Evolutionary conservation across 192 early-diverging fungal genomes (phyloP).

Genomic region (Podila horticola): DNA sequence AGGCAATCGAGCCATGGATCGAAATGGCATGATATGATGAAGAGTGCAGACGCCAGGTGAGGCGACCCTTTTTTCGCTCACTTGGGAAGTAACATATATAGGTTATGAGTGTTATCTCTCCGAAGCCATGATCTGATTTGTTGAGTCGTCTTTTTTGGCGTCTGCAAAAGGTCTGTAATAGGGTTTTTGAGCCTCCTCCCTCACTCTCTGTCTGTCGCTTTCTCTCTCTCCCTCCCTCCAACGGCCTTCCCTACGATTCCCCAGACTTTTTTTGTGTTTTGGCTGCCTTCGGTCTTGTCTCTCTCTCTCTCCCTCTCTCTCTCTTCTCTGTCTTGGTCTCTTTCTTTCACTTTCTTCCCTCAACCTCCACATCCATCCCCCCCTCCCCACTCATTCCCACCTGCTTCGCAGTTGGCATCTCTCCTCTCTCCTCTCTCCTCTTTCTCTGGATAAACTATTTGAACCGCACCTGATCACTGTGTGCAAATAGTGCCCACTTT

Average conservation of each 20-base stretch:
- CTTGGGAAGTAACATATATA: too few relatives aligned
- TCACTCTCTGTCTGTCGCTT: too few relatives aligned
- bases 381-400: not conserved
- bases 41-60: too few relatives aligned
- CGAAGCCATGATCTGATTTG: too few relatives aligned
- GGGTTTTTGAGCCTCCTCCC: not conserved
- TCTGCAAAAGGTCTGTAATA: not conserved
- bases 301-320: not conserved
- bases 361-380: not conserved
- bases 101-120: too few relatives aligned
- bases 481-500: not conserved
- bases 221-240: not conserved
- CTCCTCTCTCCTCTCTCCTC: not conserved
- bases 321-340: not conserved
- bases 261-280: constrained; percentile 19
- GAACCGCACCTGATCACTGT: not conserved
- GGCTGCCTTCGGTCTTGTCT: not conserved
- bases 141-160: too few relatives aligned
- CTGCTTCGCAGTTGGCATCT: constrained; percentile 1
- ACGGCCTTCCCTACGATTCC: constrained; percentile 3
- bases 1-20: too few relatives aligned
- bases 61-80: too few relatives aligned
- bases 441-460: not conserved
- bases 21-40: too few relatives aligned
- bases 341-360: not conserved